These are phyloP conservation scores for Paraphaeosphaeria sporulosa DNA, from an alignment of 2,329 filamentous ascomycete genomes.

Conservation along the genomic window DNA sequence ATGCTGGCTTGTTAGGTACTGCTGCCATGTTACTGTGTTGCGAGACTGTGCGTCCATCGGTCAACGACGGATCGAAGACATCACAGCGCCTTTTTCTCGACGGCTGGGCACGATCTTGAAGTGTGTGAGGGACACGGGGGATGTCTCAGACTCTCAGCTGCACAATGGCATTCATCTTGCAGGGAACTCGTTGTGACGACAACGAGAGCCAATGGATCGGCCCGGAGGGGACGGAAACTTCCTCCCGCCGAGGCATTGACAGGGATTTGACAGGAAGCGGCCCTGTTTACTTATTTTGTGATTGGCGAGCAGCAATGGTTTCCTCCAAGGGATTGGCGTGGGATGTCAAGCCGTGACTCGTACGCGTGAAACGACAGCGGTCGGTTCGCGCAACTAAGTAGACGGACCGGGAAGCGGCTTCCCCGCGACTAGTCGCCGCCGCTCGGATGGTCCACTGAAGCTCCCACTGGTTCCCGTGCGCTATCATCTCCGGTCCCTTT, in stretches of 20 bases:
- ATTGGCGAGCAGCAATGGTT: background rate
- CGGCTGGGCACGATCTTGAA: background rate
- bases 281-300: background rate
- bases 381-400: background rate
- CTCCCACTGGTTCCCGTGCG: slow-evolving; percentile 7
- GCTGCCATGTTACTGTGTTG: slow-evolving; percentile 11
- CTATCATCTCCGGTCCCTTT: background rate
- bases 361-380: slow-evolving; percentile 1
- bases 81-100: slow-evolving; percentile 1
- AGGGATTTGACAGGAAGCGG: background rate
- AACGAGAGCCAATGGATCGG: background rate
- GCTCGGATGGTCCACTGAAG: slow-evolving; percentile 1
- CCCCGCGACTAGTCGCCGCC: slow-evolving; percentile 5
- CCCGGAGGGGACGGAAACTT: slow-evolving; percentile 3
- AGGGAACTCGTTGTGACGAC: background rate
- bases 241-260: background rate
- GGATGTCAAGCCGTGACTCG: slow-evolving; percentile 11
- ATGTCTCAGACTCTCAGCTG: slow-evolving; percentile 12
- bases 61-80: background rate
- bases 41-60: background rate
- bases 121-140: background rate
- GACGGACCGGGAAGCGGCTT: slow-evolving; percentile 1
- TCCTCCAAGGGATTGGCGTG: background rate
- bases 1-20: slow-evolving; percentile 9
- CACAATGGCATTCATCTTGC: slow-evolving; percentile 16